Percentiles rank a stretch among this genome's conserved stretches.
phyloP scores from a whole-genome alignment of 2,329 filamentous ascomycete species.

The Sclerotinia subarctica region DNA sequence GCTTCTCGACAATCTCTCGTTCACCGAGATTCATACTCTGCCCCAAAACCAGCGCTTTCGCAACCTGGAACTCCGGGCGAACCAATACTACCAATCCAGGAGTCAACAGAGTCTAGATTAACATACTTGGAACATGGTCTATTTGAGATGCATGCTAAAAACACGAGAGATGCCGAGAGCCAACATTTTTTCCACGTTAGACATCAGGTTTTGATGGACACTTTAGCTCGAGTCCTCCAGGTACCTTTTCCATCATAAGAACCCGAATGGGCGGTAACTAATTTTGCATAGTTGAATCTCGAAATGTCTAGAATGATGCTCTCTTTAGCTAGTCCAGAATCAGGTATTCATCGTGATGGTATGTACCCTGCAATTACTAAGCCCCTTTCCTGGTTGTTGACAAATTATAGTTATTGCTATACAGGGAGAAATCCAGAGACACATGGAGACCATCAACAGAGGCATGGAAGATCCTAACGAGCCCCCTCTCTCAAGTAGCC shows the following conservation, averaged over 20 bases:
- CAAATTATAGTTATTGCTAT: slow-evolving; percentile 49
- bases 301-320: slow-evolving; percentile 76
- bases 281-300: slow-evolving; percentile 68
- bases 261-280: slow-evolving; percentile 25
- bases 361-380: slow-evolving; percentile 41
- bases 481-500: slow-evolving; percentile 58
- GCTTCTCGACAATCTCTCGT: slow-evolving; percentile 91
- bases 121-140: slow-evolving; percentile 74
- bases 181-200: slow-evolving; percentile 75
- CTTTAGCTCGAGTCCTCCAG: slow-evolving; percentile 69
- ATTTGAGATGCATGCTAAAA: slow-evolving; percentile 72
- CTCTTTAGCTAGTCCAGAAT: slow-evolving; percentile 69
- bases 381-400: slow-evolving; percentile 32
- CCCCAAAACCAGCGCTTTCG: slow-evolving; percentile 68
- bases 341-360: slow-evolving; percentile 79
- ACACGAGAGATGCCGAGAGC: slow-evolving; percentile 80
- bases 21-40: slow-evolving; percentile 83
- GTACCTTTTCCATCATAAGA: slow-evolving; percentile 41
- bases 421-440: slow-evolving; percentile 59
- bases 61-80: slow-evolving; percentile 85
- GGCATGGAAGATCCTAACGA: slow-evolving; percentile 65
- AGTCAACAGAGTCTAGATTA: slow-evolving; percentile 73
- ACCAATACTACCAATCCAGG: slow-evolving; percentile 65
- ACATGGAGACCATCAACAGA: slow-evolving; percentile 52
- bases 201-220: slow-evolving; percentile 79